These are phyloP conservation scores for Xylariaceae sp. DNA, from an alignment of 2,329 filamentous ascomycete genomes.

Conservation along the genomic window DNA sequence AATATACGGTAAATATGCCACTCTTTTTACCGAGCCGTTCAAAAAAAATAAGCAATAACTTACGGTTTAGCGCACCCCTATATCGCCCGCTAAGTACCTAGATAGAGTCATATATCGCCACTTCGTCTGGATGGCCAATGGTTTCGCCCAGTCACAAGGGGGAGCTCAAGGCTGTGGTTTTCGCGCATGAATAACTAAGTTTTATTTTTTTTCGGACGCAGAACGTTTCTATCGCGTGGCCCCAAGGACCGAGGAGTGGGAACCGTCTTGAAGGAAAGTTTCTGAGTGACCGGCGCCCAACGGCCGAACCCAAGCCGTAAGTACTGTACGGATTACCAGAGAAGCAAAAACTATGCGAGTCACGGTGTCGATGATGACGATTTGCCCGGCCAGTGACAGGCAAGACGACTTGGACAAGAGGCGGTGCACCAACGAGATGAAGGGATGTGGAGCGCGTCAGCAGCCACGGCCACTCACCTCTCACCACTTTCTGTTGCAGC, in stretches of 20 bases:
- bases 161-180: too few species aligned
- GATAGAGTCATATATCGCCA: too few species aligned
- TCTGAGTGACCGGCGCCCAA: slow-evolving; percentile 18
- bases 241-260: slow-evolving; percentile 12
- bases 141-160: neutral
- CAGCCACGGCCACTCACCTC: slow-evolving; percentile 18
- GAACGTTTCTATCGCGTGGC: slow-evolving; percentile 3
- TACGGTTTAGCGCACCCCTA: too few species aligned
- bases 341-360: slow-evolving; percentile 30
- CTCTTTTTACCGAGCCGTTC: too few species aligned
- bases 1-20: too few species aligned
- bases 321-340: slow-evolving; percentile 9
- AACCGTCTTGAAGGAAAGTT: slow-evolving; percentile 5
- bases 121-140: too few species aligned
- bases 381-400: slow-evolving; percentile 25
- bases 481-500: slow-evolving; percentile 5
- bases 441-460: slow-evolving; percentile 25
- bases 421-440: slow-evolving; percentile 24
- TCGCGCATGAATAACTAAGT: neutral
- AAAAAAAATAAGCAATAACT: too few species aligned
- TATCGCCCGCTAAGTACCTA: too few species aligned
- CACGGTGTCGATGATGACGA: slow-evolving; percentile 33
- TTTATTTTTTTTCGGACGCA: neutral
- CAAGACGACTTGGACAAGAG: slow-evolving; percentile 12
- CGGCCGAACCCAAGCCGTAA: too few species aligned